A percentile compares a stretch with the other conserved stretches of the same genome.
phyloP scores from a whole-genome alignment of 768 basidiomycete genomes.

The Paxillus ammoniavirescens region DNA sequence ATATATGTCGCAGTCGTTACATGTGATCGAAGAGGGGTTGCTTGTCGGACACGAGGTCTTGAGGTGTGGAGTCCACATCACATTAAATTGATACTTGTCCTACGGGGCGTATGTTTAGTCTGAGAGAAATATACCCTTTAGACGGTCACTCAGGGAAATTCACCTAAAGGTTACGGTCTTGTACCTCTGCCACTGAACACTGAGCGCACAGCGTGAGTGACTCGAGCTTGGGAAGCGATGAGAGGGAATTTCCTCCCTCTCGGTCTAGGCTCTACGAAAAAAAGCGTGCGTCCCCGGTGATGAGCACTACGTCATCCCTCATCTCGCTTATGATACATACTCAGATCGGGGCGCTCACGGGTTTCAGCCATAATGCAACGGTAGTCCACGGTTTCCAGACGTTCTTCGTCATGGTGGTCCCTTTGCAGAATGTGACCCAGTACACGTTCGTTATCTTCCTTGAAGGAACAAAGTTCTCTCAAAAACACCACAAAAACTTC shows the following conservation, averaged over 20 bases:
- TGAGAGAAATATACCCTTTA: not conserved
- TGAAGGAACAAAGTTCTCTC: conserved; percentile 33
- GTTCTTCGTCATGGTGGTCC: conserved; percentile 15
- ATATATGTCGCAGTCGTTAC: not conserved
- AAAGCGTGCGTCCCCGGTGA: conserved; percentile 35
- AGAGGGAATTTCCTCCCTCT: not conserved
- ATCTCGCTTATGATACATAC: conserved; percentile 40
- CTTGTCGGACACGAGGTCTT: not conserved
- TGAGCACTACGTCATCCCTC: conserved; percentile 19
- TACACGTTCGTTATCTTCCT: conserved; percentile 33
- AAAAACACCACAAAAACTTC: conserved; percentile 31
- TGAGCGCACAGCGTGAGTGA: not conserved
- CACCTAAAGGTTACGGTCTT: not conserved
- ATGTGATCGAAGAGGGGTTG: not conserved
- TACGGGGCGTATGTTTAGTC: not conserved
- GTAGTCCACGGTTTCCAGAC: not conserved
- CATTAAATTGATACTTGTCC: not conserved
- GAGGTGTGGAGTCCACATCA: not conserved
- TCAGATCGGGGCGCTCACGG: conserved; percentile 24
- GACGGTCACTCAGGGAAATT: not conserved
- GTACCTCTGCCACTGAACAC: not conserved
- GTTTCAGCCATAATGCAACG: too few species aligned
- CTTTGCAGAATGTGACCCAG: conserved; percentile 23
- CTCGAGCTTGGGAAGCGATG: not conserved
- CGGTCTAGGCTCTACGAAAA: conserved; percentile 15